Percentiles rank a stretch among this genome's conserved stretches.
These are phyloP conservation scores for Suillus variegatus DNA, from an alignment of 768 basidiomycete genomes.

Conservation along the genomic window DNA sequence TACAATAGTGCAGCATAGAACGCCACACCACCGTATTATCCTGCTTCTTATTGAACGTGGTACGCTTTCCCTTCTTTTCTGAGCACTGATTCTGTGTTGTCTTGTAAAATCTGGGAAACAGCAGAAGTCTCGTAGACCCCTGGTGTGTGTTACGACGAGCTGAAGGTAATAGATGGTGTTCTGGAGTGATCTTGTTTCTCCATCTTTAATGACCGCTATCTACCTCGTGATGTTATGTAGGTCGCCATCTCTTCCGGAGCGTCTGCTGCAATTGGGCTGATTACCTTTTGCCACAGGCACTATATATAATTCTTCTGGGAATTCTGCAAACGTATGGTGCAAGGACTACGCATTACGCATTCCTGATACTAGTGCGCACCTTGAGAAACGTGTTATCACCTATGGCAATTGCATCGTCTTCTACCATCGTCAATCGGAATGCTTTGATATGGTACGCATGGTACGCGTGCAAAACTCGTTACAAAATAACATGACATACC, in stretches of 20 bases:
- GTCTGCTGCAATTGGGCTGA: background rate
- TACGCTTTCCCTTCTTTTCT: background rate
- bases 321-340: background rate
- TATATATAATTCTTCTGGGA: background rate
- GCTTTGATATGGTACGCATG: background rate
- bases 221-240: background rate
- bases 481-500: slow-evolving; percentile 1
- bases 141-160: background rate
- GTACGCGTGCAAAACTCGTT: background rate
- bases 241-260: background rate
- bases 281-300: background rate
- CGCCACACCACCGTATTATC: background rate
- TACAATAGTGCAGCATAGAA: background rate
- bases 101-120: background rate
- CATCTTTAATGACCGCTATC: background rate
- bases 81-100: background rate
- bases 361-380: background rate
- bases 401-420: background rate
- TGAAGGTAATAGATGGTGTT: background rate
- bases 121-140: background rate
- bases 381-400: background rate
- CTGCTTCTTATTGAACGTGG: background rate
- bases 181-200: background rate
- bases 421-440: background rate
- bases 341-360: background rate